These are phyloP conservation scores for Chrysophaeum taylorii DNA, from an alignment of 352 stramenopile species.

Conservation along the genomic window DNA sequence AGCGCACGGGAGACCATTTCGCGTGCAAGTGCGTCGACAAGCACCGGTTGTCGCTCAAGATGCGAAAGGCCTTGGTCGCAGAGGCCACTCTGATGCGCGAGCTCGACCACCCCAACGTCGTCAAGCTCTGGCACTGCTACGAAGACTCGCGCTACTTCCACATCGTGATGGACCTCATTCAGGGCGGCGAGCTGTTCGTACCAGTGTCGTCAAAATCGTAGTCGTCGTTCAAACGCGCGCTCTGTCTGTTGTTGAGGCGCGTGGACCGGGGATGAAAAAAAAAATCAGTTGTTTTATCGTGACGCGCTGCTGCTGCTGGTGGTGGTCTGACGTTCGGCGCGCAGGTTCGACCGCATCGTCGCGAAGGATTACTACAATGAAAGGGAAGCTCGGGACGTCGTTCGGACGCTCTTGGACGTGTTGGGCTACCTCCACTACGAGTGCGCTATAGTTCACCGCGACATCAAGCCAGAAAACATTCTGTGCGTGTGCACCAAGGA, in stretches of 20 bases:
- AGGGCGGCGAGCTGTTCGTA: background rate
- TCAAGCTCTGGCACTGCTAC: too few species aligned
- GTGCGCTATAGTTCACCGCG: constrained; percentile 56
- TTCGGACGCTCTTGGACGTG: too few species aligned
- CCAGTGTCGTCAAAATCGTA: background rate
- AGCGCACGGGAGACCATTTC: background rate
- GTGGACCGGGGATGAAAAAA: too few species aligned
- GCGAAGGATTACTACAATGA: too few species aligned
- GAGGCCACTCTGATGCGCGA: background rate
- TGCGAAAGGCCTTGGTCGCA: background rate
- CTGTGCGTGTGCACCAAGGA: constrained; percentile 33
- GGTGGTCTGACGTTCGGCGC: too few species aligned
- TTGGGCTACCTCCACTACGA: too few species aligned
- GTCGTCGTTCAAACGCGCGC: background rate
- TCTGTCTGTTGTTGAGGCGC: background rate
- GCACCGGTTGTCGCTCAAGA: background rate
- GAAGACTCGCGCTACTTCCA: background rate
- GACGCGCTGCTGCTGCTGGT: too few species aligned
- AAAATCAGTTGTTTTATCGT: too few species aligned
- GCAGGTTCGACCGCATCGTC: too few species aligned
- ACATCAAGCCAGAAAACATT: constrained; percentile 97
- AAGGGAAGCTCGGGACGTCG: too few species aligned
- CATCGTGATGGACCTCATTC: background rate
- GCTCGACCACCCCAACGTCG: too few species aligned
- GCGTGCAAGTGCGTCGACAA: background rate